These are phyloP conservation scores for Madurella mycetomatis DNA, from an alignment of 2,329 filamentous ascomycete genomes.

Conservation along the genomic window DNA sequence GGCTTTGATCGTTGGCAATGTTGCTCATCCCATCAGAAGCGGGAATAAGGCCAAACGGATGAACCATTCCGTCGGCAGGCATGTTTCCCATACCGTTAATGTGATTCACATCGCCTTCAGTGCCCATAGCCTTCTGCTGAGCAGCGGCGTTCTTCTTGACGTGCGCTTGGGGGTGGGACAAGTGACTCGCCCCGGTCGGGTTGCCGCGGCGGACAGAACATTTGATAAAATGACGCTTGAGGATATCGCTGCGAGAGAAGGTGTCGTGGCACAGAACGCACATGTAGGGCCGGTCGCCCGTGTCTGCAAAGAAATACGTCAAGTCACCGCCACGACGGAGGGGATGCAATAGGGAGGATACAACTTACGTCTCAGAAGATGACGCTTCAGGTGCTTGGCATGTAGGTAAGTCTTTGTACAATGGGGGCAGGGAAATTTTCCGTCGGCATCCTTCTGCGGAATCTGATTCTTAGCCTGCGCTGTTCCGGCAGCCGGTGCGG, in stretches of 20 bases:
- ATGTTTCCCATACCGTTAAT: conserved; percentile 59
- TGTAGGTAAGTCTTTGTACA: conserved; percentile 98
- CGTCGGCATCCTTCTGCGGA: conserved; percentile 91
- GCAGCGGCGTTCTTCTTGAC: conserved; percentile 69
- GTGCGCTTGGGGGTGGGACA: conserved; percentile 88
- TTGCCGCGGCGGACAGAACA: conserved; percentile 95
- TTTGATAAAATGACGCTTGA: conserved; percentile 99
- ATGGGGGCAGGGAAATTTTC: conserved; percentile 96
- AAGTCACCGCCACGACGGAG: conserved; percentile 19
- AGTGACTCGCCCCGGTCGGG: conserved; percentile 87
- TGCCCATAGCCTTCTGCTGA: conserved; percentile 50
- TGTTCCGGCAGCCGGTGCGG: conserved; percentile 67
- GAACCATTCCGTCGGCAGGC: conserved; percentile 50
- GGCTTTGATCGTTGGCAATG: conserved; percentile 56
- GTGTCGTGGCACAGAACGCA: conserved; percentile 97
- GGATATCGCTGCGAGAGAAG: conserved; percentile 94
- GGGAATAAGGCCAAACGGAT: conserved; percentile 42
- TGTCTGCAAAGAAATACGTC: conserved; percentile 56
- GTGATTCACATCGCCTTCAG: conserved; percentile 54
- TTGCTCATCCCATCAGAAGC: conserved; percentile 56
- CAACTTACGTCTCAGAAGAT: conserved; percentile 88
- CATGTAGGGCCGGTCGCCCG: conserved; percentile 96
- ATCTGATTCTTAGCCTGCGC: conserved; percentile 73
- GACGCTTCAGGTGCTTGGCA: conserved; percentile 94
- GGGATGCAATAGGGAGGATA: not conserved